Base-by-base conservation (phyloP, 2,329 filamentous ascomycete genomes). In the Penicillium sp. region DNA sequence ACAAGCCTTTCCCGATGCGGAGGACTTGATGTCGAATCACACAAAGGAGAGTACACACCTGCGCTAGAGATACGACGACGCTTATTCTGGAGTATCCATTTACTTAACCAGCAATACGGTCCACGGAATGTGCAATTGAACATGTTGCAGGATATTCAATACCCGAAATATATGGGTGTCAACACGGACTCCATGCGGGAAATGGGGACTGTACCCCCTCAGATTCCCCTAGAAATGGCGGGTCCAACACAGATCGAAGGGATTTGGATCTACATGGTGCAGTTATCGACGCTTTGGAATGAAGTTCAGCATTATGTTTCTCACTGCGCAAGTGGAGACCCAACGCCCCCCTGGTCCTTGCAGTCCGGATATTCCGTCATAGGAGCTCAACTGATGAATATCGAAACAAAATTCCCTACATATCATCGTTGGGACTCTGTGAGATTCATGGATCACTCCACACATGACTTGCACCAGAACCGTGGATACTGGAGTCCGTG, bases 391-490 rank as follows among this genome's bases (percentile, higher is more conserved):
- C 76, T 82, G 13, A 80, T 80, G 67, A 78, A 81, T 57, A 75
- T 76, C 4, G 79, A 81, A 58, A 70, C 68, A 8, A 63, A 62
- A 8, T 64, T 67, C 4, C 79, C 79, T 3, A 78, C 79, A 56
- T 78, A 75, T 53, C 79, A 81, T 60, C 75, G 80, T 3, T 82
- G 81, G 52, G 78, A 82, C 61, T 76, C 77, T 0, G 78, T 78
- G 52, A 79, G 79, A 49, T 81, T 82, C 46, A 80, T 79, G 45
- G 75, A 81, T 55, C 77, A 79, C 24, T 75, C 75, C 16, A 63
- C 75, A 0, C 75, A 79, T 5, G 79, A 81, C 31, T 46, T 82
- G 7, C 71, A 67, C 32, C 53, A 50, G 1, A 58, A 65, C 24
- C 58, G 65, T 11, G 55, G 55, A 9, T 70, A 66, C 46, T 71